phyloP scores from a whole-genome alignment of 1,284 basidiomycete species.

The Pascua guehoae region DNA sequence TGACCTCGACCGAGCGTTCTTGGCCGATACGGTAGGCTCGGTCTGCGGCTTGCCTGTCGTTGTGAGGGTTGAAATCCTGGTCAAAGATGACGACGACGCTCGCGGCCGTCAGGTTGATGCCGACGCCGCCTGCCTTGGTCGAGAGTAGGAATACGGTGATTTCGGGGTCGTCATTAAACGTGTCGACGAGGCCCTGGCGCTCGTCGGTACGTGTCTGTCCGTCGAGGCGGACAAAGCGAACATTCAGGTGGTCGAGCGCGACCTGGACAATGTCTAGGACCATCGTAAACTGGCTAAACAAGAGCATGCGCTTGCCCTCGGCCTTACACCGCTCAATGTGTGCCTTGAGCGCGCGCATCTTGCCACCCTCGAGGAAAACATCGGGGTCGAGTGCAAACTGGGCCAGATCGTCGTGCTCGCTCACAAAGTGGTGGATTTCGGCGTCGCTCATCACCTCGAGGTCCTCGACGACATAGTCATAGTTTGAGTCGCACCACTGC shows the following conservation, averaged over 20 bases:
- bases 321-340: constrained; percentile 67
- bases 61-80: constrained; percentile 88
- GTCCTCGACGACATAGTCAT: constrained; percentile 81
- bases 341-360: constrained; percentile 69
- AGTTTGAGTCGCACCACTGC: constrained; percentile 72
- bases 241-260: constrained; percentile 71
- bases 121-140: constrained; percentile 78
- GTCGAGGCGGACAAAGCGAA: constrained; percentile 83
- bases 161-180: constrained; percentile 89
- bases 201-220: constrained; percentile 92
- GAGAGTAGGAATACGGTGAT: constrained; percentile 92
- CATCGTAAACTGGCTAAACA: constrained; percentile 98
- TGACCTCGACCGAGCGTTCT: constrained; percentile 54
- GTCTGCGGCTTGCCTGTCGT: constrained; percentile 93
- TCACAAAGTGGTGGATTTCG: constrained; percentile 72
- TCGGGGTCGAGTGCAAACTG: constrained; percentile 71
- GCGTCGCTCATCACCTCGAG: constrained; percentile 88
- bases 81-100: constrained; percentile 95
- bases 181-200: constrained; percentile 88
- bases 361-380: constrained; percentile 85
- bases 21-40: constrained; percentile 86
- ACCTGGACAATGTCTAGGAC: constrained; percentile 87
- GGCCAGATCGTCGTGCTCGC: constrained; percentile 72
- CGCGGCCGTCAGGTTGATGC: constrained; percentile 84
- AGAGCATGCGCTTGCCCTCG: constrained; percentile 76